Percentiles rank a stretch among this genome's conserved stretches.
These are phyloP conservation scores for Linnemannia zychae DNA, from an alignment of 192 early-diverging fungal species.

Conservation along the genomic window DNA sequence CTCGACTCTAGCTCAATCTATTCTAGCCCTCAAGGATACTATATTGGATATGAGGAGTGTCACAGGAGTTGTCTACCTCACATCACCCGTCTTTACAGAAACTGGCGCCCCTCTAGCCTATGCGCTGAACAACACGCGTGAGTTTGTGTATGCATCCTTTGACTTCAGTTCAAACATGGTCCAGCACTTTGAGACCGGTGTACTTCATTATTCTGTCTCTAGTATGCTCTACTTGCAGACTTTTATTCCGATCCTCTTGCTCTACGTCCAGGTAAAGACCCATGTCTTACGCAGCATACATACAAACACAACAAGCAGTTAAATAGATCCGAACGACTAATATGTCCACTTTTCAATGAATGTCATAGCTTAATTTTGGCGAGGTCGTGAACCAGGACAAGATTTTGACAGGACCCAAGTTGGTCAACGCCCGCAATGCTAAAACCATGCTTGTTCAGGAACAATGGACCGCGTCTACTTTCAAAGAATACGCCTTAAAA, in stretches of 20 bases:
- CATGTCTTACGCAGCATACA: too few relatives aligned
- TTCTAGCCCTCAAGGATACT: not conserved
- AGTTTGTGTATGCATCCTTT: constrained; percentile 19
- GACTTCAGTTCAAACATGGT: constrained; percentile 10
- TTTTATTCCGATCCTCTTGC: constrained; percentile 12
- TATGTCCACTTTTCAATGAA: not conserved
- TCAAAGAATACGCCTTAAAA: not conserved
- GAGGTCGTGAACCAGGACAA: constrained; percentile 16
- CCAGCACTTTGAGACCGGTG: not conserved
- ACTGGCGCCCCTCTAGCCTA: not conserved
- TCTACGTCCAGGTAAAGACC: constrained; percentile 27
- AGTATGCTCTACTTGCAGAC: constrained; percentile 15
- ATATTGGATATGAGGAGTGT: constrained; percentile 4
- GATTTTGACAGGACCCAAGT: constrained; percentile 15
- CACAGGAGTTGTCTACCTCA: constrained; percentile 21
- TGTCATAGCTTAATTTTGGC: constrained; percentile 19
- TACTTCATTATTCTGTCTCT: constrained; percentile 17
- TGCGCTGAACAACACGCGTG: constrained; percentile 5
- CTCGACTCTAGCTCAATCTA: not conserved
- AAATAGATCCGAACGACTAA: not conserved
- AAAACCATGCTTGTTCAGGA: constrained; percentile 10
- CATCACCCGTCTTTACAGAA: not conserved
- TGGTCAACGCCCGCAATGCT: constrained; percentile 14
- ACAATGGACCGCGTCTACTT: not conserved
- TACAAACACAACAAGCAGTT: not conserved